These are phyloP conservation scores for Mycena maculata DNA, from an alignment of 768 basidiomycete genomes.

Conservation along the genomic window DNA sequence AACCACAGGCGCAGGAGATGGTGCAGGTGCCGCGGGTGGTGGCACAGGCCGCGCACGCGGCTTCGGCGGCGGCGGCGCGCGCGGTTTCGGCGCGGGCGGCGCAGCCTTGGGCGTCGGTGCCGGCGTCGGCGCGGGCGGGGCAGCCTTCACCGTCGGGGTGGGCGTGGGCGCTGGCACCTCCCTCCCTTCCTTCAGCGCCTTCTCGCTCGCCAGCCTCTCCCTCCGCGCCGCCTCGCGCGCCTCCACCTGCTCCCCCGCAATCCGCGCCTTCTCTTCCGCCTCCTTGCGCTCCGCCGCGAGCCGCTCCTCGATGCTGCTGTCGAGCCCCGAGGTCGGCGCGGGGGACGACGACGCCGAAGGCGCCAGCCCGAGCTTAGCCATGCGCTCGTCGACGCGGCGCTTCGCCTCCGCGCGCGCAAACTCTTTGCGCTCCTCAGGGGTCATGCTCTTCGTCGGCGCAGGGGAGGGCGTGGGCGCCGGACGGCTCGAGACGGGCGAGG, in stretches of 20 bases:
- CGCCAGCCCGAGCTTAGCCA: slow-evolving; percentile 82
- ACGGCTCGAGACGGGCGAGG: slow-evolving; percentile 50
- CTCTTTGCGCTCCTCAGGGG: slow-evolving; percentile 83
- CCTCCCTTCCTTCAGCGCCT: slow-evolving; percentile 65
- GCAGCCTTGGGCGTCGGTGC: slow-evolving; percentile 51
- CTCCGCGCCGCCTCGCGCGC: slow-evolving; percentile 79
- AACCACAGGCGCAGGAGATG: slow-evolving; percentile 44
- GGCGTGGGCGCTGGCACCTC: slow-evolving; percentile 49
- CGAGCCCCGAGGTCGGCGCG: slow-evolving; percentile 59
- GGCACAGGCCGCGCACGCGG: slow-evolving; percentile 53
- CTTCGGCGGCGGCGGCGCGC: slow-evolving; percentile 50
- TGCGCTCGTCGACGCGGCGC: slow-evolving; percentile 84
- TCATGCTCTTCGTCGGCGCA: slow-evolving; percentile 78
- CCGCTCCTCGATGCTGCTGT: slow-evolving; percentile 86
- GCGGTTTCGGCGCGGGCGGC: slow-evolving; percentile 50
- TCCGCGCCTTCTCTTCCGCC: slow-evolving; percentile 84
- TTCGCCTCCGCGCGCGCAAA: slow-evolving; percentile 85
- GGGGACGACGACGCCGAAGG: slow-evolving; percentile 40
- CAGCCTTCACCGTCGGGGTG: slow-evolving; percentile 54
- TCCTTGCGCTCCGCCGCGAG: slow-evolving; percentile 89
- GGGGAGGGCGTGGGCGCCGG: slow-evolving; percentile 66
- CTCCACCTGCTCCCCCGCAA: slow-evolving; percentile 84
- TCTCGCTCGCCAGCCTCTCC: slow-evolving; percentile 82
- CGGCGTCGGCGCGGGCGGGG: slow-evolving; percentile 48
- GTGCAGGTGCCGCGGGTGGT: slow-evolving; percentile 46